Evolutionary conservation across 192 early-diverging fungal genomes (phyloP), one percentile per base, ranked within the genome.

Genomic region (Podila clonocystis): DNA sequence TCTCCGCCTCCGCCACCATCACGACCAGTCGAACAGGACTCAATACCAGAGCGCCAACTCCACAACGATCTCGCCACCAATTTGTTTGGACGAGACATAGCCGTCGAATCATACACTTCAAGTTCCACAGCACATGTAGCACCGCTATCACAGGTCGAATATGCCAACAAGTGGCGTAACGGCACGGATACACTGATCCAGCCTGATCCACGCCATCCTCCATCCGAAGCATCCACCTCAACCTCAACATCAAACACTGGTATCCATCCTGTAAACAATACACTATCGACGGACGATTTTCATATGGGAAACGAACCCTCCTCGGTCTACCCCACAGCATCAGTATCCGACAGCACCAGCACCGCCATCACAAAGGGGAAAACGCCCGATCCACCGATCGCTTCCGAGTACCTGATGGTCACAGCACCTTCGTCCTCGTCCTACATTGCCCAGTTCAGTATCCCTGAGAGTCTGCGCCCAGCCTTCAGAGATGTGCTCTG

Each of bases 381-480:
- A 45, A 0, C 41, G 11, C 41, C 41, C 2, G 41, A 45, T 17
- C 41, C 41, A 17, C 9, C 15, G 24, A 58, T 11, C 7, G 29
- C n/a, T 15, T 13, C 13, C 50, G 17, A 52, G 60, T 48, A 30
- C 50, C 11, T 48, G 33, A 20, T 38, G 11, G 41, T 13, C 22
- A 45, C 26, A 9, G 20, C 60, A 19, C 68, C 41, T 1, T 24
- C 45, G 3, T 17, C 26, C n/a, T 52, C 68, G 3, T 48, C 61
- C 0, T 57, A 22, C 33, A 63, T 68, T 8, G 62, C 62, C n/a
- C 77, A 41, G 5, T 52, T 80, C 5, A 34, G 20, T 9, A 68
- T 80, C 30, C 77, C 77, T 2, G n/a, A 58, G 17, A 72, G 62
- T 13, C 65, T 68, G 26, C 57, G 41, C 5, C 17, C 48, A 6